phyloP scores from a whole-genome alignment of 305 asterid genomes.

The Solanum hybrid region DNA sequence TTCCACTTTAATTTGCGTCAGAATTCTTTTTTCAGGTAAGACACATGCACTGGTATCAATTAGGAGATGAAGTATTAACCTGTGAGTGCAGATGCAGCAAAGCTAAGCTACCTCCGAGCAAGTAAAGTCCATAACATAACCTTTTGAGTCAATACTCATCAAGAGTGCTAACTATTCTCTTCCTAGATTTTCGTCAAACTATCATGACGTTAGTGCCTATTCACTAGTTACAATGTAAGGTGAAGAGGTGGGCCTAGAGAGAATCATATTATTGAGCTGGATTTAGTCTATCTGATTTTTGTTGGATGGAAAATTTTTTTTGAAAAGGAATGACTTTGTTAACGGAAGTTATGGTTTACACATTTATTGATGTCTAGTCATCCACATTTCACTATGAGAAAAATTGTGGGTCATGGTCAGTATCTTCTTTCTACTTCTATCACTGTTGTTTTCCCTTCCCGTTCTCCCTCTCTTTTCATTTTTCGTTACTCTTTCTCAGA shows the following conservation, averaged over 20 bases:
- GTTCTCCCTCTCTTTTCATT: neutral
- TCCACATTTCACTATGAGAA: neutral
- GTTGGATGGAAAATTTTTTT: neutral
- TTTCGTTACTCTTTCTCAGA: neutral
- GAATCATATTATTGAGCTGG: neutral
- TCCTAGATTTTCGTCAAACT: neutral
- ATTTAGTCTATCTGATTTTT: neutral
- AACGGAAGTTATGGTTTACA: neutral
- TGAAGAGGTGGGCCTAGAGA: neutral
- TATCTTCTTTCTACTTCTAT: too few species aligned
- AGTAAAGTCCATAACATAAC: slow-evolving; percentile 36
- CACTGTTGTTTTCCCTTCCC: neutral
- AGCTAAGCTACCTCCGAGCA: slow-evolving; percentile 88
- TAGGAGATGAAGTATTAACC: slow-evolving; percentile 64
- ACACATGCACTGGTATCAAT: slow-evolving; percentile 87
- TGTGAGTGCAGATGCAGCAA: slow-evolving; percentile 95
- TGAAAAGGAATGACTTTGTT: neutral
- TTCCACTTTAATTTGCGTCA: neutral
- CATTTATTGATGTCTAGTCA: neutral
- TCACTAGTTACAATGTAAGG: neutral
- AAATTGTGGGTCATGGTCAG: neutral
- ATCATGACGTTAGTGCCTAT: neutral
- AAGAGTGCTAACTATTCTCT: neutral
- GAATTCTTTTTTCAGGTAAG: slow-evolving; percentile 49
- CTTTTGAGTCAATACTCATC: slow-evolving; percentile 9